Percentiles rank a stretch among this genome's conserved stretches.
These are phyloP conservation scores for Aspergillus costaricaensis DNA, from an alignment of 2,329 filamentous ascomycete genomes.

Conservation along the genomic window DNA sequence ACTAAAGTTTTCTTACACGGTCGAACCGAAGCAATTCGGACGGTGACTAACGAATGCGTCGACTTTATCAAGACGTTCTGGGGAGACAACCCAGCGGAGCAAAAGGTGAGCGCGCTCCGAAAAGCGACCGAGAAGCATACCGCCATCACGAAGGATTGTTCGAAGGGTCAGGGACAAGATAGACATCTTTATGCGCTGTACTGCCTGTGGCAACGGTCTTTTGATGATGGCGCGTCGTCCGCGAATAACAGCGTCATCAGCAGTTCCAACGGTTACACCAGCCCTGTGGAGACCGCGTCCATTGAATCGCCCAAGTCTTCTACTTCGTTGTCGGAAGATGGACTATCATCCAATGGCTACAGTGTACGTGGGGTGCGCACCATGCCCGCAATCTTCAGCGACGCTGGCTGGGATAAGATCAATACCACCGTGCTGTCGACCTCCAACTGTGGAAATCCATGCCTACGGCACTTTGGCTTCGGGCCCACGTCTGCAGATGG, in stretches of 20 bases:
- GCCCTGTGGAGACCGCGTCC: slow-evolving; percentile 48
- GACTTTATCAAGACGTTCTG: slow-evolving; percentile 92
- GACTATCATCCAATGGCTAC: slow-evolving; percentile 53
- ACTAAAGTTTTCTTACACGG: slow-evolving; percentile 93
- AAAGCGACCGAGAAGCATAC: slow-evolving; percentile 84
- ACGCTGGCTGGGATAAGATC: slow-evolving; percentile 88
- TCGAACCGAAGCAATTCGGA: slow-evolving; percentile 88
- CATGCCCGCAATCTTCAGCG: slow-evolving; percentile 73
- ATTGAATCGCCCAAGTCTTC: slow-evolving; percentile 31
- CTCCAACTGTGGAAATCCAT: slow-evolving; percentile 98
- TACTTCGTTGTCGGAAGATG: slow-evolving; percentile 48
- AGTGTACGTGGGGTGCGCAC: slow-evolving; percentile 51
- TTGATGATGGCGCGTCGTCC: slow-evolving; percentile 69
- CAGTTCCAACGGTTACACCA: slow-evolving; percentile 66
- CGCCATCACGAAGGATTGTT: slow-evolving; percentile 76
- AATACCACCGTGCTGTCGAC: slow-evolving; percentile 94
- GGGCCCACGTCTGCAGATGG: slow-evolving; percentile 91
- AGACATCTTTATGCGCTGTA: slow-evolving; percentile 91
- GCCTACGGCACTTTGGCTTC: slow-evolving; percentile 92
- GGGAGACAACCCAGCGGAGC: slow-evolving; percentile 79
- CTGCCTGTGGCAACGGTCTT: slow-evolving; percentile 87
- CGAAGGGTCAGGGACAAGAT: slow-evolving; percentile 88
- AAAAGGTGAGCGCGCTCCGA: slow-evolving; percentile 83
- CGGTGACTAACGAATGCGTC: slow-evolving; percentile 79
- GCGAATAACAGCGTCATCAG: slow-evolving; percentile 51